Base-by-base conservation (phyloP, 2,329 filamentous ascomycete species). In the Cytospora piceae region DNA sequence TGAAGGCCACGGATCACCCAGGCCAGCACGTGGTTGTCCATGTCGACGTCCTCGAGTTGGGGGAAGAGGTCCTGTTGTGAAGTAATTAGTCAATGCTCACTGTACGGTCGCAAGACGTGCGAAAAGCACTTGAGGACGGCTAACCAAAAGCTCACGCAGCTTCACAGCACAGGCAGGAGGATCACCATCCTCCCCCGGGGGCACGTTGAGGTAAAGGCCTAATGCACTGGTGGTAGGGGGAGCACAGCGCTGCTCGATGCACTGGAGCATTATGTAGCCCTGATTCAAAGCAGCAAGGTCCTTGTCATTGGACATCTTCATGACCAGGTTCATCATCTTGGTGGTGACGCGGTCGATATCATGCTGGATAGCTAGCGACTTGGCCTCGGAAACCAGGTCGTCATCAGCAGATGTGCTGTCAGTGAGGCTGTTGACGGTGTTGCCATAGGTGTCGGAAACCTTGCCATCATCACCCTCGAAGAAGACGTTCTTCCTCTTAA, bases 281-380 rank as follows among this genome's bases (percentile, higher is more conserved):
- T 65, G 63, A 24, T 15, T 52, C 14, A 65, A 53, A n/a, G 31
- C 53, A 9, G 58, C 32, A 29, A 53, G 24, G 20, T 65, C 63
- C 32, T 31, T 15, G 1, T 24, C 31, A 4, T 6, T 29, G 17
- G 27, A 42, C n/a, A 65, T 22, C 32, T 54, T 42, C 20, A 53
- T 31, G 17, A 57, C 15, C 46, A 53, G 22, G 5, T 32, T 31
- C 12, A 17, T 42, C 42, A 65, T 12, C 58, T 65, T 53, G 2
- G 11, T 31, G 11, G 32, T 24, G 4, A 65, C 31, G 24, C n/a
- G 24, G 8, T 27, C 31, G 12, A 51, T 8, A 6, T 58, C 42
- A 31, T 27, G 22, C 24, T 34, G 31, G 8, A 49, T 9, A 31
- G 32, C 9, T 31, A 42, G 8, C 3, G 60, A 37, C 3, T 17